phyloP scores from a whole-genome alignment of 2,329 filamentous ascomycete species.

The Aureobasidium pullulans region DNA sequence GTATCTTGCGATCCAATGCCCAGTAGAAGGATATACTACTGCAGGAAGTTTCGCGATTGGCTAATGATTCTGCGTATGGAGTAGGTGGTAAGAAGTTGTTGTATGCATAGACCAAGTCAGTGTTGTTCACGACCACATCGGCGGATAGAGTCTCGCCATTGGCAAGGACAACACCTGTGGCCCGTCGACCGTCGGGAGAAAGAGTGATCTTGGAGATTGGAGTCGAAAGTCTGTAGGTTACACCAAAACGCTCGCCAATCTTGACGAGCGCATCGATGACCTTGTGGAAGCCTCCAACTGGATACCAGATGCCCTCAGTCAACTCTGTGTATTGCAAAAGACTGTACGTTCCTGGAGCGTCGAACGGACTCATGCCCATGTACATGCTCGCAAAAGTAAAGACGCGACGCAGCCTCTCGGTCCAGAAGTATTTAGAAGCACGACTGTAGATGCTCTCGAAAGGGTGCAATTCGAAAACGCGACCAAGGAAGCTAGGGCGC shows the following conservation, averaged over 20 bases:
- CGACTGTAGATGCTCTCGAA: slow-evolving; percentile 64
- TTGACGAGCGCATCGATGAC: slow-evolving; percentile 54
- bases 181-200: slow-evolving; percentile 43
- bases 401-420: slow-evolving; percentile 59
- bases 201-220: slow-evolving; percentile 51
- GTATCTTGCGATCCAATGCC: slow-evolving; percentile 54
- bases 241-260: slow-evolving; percentile 56
- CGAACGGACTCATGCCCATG: slow-evolving; percentile 73
- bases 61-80: slow-evolving; percentile 38
- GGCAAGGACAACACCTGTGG: slow-evolving; percentile 53
- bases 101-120: slow-evolving; percentile 68
- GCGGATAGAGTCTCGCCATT: slow-evolving; percentile 53
- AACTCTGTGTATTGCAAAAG: slow-evolving; percentile 69
- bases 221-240: slow-evolving; percentile 54
- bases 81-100: slow-evolving; percentile 55
- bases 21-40: slow-evolving; percentile 73
- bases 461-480: slow-evolving; percentile 57
- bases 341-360: slow-evolving; percentile 67
- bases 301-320: slow-evolving; percentile 71
- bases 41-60: slow-evolving; percentile 53
- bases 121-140: slow-evolving; percentile 63
- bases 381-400: slow-evolving; percentile 80
- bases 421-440: slow-evolving; percentile 60
- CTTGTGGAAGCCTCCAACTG: slow-evolving; percentile 61
- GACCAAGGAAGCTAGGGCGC: slow-evolving; percentile 50